Evolutionary conservation across 768 basidiomycete species (phyloP).

Genomic region (Mycena rebaudengoi): DNA sequence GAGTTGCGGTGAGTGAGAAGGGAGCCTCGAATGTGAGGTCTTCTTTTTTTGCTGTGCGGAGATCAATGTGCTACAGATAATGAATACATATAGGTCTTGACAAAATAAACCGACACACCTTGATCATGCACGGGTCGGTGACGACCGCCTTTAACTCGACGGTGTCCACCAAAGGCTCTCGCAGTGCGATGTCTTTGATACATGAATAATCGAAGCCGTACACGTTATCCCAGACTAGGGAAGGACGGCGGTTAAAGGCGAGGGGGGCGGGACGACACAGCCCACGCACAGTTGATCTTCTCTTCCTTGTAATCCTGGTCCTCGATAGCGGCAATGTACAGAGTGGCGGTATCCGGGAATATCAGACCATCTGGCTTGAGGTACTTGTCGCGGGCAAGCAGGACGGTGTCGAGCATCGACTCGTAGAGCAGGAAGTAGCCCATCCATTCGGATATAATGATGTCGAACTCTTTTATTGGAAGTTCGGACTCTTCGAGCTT

Average conservation of each 20-base stretch:
- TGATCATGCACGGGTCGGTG: slow-evolving; percentile 90
- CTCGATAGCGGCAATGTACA: slow-evolving; percentile 97
- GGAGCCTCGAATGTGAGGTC: slow-evolving; percentile 87
- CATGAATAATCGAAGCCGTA: slow-evolving; percentile 99
- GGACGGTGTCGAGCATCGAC: slow-evolving; percentile 98
- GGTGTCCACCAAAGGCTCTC: slow-evolving; percentile 98
- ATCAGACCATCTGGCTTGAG: slow-evolving; percentile 90
- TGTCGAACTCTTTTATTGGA: slow-evolving; percentile 92
- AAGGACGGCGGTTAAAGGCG: slow-evolving; percentile 9
- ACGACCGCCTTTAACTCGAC: slow-evolving; percentile 96
- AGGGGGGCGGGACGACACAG: neutral
- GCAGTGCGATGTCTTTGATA: slow-evolving; percentile 97
- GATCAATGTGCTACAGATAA: slow-evolving; percentile 77
- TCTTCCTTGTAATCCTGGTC: slow-evolving; percentile 99
- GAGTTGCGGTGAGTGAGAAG: slow-evolving; percentile 82
- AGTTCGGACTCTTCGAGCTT: slow-evolving; percentile 95
- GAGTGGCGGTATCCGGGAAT: slow-evolving; percentile 93
- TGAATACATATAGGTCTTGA: neutral
- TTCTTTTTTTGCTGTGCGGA: slow-evolving; percentile 93
- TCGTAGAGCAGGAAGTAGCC: slow-evolving; percentile 99
- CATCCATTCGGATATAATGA: slow-evolving; percentile 99
- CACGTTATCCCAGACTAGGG: slow-evolving; percentile 99
- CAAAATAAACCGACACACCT: slow-evolving; percentile 54
- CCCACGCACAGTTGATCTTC: slow-evolving; percentile 94
- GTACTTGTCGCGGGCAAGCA: slow-evolving; percentile 96